phyloP scores from a whole-genome alignment of 2,329 filamentous ascomycete species.

The Epichloe amarillans region DNA sequence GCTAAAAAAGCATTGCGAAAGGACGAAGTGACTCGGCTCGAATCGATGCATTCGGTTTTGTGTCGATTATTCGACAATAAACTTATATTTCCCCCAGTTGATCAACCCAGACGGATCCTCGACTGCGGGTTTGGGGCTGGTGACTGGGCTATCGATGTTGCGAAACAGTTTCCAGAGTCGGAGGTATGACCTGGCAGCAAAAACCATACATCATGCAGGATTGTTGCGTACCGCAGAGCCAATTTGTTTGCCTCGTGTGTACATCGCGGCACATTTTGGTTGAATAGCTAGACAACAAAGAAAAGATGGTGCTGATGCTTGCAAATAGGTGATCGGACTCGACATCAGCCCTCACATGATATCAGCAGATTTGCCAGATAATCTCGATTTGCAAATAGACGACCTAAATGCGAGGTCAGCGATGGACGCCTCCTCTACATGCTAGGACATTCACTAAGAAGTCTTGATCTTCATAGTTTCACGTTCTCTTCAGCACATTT shows the following conservation, averaged over 20 bases:
- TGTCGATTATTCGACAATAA: conserved; percentile 50
- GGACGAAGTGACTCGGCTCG: conserved; percentile 55
- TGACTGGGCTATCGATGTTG: conserved; percentile 57
- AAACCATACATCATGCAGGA: not conserved
- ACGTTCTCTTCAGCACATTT: conserved; percentile 60
- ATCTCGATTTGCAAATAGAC: conserved; percentile 59
- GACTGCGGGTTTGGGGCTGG: conserved; percentile 64
- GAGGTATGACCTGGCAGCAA: conserved; percentile 34
- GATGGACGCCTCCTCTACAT: not conserved
- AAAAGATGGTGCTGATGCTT: not conserved
- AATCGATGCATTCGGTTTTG: conserved; percentile 49
- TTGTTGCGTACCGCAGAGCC: not conserved
- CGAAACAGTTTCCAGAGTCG: conserved; percentile 47
- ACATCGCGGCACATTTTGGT: not conserved
- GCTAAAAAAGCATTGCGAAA: conserved; percentile 17
- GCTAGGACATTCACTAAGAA: not conserved
- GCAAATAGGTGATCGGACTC: conserved; percentile 49
- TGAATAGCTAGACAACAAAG: not conserved
- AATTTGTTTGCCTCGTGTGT: no score
- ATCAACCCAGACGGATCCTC: conserved; percentile 43
- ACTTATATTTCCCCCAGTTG: conserved; percentile 56
- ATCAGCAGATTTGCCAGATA: conserved; percentile 49
- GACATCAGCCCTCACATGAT: conserved; percentile 60
- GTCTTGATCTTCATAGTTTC: conserved; percentile 28
- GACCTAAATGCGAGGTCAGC: conserved; percentile 52